Evolutionary conservation across 2,329 filamentous ascomycete genomes (phyloP), one percentile per base, ranked within the genome.

Genomic region (Aureobasidium leucospermi): DNA sequence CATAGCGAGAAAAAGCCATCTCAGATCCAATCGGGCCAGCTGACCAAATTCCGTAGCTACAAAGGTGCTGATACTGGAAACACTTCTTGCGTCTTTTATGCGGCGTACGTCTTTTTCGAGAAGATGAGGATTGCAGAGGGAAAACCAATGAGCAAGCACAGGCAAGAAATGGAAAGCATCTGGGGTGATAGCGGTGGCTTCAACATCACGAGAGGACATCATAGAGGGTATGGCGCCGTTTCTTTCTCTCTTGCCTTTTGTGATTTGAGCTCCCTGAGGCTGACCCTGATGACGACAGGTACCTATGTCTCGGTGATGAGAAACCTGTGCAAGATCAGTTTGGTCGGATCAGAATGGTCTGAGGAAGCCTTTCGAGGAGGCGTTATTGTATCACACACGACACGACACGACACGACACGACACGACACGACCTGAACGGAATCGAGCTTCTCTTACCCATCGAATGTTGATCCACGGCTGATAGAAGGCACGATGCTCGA

Each of bases 31-130:
- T 66, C 73, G 3, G 74, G 73, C 49, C 74, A 79, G 60, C 72
- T 84, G 16, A 73, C 72, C 34, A 71, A 74, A 41, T 85, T 85
- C 64, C 73, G 82, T 53, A 67, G 66, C 6, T 79, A 80, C 65
- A 79, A 76, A 59, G 81, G 81, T 0, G 60, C 75, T 0, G 71
- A 69, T 9, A 71, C 73, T 2, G 82, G 82, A 4, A 80, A 80
- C 57, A 78, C 75, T 2, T 79, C 72, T 56, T 63, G 65, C 8
- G 71, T 79, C 1, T 85, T 78, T 65, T 84, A 85, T 63, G 77
- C 76, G 3, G 75, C 73, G 0, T 85, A 85, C 65, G 75, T 82
- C 19, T 83, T 78, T 67, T 85, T 85, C 64, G 81, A 85, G 71
- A 85, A 85, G 72, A 63, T 79, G 64, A 71, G 81, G 15, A 69